Conservation (phyloP, 2,329 filamentous ascomycete species). For the Trichophyton mentagrophytes region DNA sequence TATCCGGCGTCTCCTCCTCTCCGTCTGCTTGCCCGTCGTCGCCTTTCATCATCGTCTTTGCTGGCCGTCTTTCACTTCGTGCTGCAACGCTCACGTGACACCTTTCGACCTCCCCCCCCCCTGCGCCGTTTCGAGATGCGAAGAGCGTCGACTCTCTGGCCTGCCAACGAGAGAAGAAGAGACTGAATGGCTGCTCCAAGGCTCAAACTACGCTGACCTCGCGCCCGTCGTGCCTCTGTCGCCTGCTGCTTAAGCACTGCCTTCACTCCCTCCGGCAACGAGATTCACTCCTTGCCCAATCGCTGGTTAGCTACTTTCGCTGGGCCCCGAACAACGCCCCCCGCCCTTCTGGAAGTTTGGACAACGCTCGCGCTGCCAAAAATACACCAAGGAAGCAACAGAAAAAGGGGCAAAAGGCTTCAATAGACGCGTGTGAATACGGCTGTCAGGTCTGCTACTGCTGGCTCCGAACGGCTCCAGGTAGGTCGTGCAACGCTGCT, state of each 20-base stretch:
- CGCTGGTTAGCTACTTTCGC: neutral
- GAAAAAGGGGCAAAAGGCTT: neutral
- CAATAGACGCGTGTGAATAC: neutral
- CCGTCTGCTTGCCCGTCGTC: neutral
- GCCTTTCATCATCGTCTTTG: neutral
- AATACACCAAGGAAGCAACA: neutral
- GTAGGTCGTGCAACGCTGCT: neutral
- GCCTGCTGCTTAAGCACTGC: neutral
- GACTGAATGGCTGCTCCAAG: neutral
- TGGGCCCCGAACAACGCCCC: neutral
- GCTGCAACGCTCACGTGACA: neutral
- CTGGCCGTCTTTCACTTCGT: neutral
- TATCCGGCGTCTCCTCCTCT: neutral
- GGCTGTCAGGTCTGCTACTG: neutral
- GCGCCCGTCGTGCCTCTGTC: neutral
- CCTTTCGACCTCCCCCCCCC: neutral
- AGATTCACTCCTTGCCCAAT: neutral
- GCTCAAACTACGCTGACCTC: neutral
- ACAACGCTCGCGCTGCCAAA: neutral
- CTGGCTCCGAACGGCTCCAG: neutral
- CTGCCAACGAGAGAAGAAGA: neutral
- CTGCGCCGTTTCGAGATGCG: constrained; percentile 1
- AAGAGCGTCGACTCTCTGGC: neutral
- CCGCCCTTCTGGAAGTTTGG: neutral
- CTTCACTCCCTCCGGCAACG: neutral